A percentile compares a stretch with the other conserved stretches of the same genome.
These are phyloP conservation scores for Metschnikowia arizonensis DNA, from an alignment of 805 yeast genomes.

Conservation along the genomic window DNA sequence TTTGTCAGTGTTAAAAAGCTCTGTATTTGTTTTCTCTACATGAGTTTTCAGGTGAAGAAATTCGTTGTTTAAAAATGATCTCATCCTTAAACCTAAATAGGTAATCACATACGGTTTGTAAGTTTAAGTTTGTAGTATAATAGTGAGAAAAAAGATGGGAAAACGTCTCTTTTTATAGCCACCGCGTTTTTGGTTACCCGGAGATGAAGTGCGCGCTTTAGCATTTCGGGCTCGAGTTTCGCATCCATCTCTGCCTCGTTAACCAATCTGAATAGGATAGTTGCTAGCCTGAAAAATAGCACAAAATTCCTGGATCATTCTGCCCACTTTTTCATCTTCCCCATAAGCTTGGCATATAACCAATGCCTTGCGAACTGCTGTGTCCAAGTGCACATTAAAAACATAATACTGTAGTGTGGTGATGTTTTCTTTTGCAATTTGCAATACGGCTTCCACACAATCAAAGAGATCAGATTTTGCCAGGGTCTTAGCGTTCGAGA, in stretches of 20 bases:
- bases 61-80: constrained; percentile 37
- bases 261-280: background rate
- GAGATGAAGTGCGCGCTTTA: constrained; percentile 1
- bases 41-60: constrained; percentile 67
- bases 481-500: background rate
- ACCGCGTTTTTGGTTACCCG: constrained; percentile 17
- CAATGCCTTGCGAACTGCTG: constrained; percentile 13
- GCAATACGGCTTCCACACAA: constrained; percentile 5
- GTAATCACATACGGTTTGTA: constrained; percentile 17
- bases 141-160: background rate
- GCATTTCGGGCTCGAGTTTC: constrained; percentile 2
- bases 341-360: constrained; percentile 1
- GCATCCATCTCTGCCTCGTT: background rate
- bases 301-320: background rate
- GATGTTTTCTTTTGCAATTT: background rate
- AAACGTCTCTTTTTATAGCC: constrained; percentile 10
- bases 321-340: background rate
- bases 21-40: constrained; percentile 54
- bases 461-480: background rate
- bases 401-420: constrained; percentile 1
- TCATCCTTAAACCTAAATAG: constrained; percentile 17
- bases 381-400: constrained; percentile 15
- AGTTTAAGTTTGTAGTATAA: no score
- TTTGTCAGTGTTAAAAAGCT: constrained; percentile 68
- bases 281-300: background rate